phyloP scores from a whole-genome alignment of 2,329 filamentous ascomycete genomes.

The Fusarium pseudocircinatum region DNA sequence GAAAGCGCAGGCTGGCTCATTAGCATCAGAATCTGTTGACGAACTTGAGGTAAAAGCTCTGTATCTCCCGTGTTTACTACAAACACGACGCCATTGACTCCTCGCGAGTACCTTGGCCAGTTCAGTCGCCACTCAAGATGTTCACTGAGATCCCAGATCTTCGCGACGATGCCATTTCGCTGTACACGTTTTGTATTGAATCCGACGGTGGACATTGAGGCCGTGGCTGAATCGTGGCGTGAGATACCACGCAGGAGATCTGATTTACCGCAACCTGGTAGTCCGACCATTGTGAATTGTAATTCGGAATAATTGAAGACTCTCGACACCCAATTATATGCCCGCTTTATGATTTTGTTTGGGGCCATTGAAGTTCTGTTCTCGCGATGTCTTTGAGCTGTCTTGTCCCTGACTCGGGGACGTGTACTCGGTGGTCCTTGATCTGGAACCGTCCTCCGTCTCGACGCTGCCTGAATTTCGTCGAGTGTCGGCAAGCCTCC shows the following conservation, averaged over 20 bases:
- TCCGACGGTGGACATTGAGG: not conserved
- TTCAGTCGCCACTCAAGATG: not conserved
- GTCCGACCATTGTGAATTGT: not conserved
- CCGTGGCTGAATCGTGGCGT: too few species aligned
- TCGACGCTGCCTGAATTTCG: not conserved
- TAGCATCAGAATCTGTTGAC: not conserved
- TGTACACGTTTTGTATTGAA: not conserved
- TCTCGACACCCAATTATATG: not conserved
- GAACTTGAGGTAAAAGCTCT: not conserved
- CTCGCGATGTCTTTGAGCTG: not conserved
- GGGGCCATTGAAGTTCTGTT: rapidly evolving
- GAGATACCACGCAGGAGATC: not conserved
- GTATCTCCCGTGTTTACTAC: not conserved
- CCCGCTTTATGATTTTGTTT: not conserved
- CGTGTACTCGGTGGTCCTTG: too few species aligned
- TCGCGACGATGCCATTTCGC: not conserved
- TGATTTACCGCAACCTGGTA: not conserved
- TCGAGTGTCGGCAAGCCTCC: not conserved
- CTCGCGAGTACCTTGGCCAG: not conserved
- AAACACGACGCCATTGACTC: not conserved
- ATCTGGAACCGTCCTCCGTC: not conserved
- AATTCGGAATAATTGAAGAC: not conserved
- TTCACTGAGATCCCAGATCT: not conserved
- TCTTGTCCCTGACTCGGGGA: rapidly evolving
- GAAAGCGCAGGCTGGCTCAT: not conserved